phyloP scores from a whole-genome alignment of 345 rosid species.

The Eucalyptus melliodora region DNA sequence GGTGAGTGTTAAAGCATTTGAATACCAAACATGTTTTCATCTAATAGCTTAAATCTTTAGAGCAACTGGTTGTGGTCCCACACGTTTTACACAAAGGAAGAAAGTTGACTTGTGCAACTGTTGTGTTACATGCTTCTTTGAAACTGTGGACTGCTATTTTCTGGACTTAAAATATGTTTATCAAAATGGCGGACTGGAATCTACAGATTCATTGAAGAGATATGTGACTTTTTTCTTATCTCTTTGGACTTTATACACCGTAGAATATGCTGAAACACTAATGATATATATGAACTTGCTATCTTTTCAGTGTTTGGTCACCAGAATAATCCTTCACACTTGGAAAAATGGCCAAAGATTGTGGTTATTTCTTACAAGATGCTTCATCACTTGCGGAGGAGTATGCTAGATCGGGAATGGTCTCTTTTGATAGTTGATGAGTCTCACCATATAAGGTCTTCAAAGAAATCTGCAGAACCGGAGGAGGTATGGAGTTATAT shows the following conservation, averaged over 20 bases:
- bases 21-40: not conserved
- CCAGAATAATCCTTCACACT: conserved; percentile 57
- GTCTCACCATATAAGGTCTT: conserved; percentile 84
- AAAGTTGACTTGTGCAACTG: not conserved
- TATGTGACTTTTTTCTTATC: not conserved
- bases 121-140: not conserved
- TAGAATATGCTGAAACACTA: not conserved
- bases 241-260: not conserved
- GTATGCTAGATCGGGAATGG: conserved; percentile 74
- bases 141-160: not conserved
- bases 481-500: conserved; percentile 42
- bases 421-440: conserved; percentile 84
- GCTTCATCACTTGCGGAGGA: conserved; percentile 67
- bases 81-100: not conserved
- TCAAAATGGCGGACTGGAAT: not conserved
- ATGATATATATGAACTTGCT: not conserved
- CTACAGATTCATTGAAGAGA: not conserved
- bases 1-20: not conserved
- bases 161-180: not conserved
- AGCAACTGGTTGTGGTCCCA: not conserved
- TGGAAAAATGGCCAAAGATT: conserved; percentile 64
- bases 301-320: conserved; percentile 70
- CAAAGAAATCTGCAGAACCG: conserved; percentile 59
- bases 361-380: conserved; percentile 87
- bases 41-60: not conserved